Base-by-base conservation (phyloP, 352 stramenopile genomes). In the Globisporangium uncinulatum region DNA sequence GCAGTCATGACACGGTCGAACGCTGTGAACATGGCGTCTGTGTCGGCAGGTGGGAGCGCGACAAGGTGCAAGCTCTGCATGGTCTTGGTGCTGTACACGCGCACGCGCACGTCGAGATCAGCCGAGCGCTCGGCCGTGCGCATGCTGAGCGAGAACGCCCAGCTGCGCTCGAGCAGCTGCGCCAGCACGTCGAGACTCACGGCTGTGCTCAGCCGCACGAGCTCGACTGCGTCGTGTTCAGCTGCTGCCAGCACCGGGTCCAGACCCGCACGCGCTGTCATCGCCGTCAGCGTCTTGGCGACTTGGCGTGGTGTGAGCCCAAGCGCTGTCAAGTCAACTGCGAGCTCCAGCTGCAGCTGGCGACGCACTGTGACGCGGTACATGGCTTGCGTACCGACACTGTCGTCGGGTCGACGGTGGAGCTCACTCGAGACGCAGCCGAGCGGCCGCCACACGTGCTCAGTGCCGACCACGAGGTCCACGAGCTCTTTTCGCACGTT, bases 111-210 rank as follows among this genome's bases (percentile, higher is more conserved):
- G 19, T 76, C 71, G 20, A 83, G 46, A 34, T 68, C 76, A 36
- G 47, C 14, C 8, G 73, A 71, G 10, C 69, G 61, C 49, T 73
- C 46, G 3, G n/a, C 55, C 4, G 54, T 55, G 54, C 68, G 64
- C 29, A 89, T 31, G 10, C 69, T 69, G 14, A 89, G 29, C 1
- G 72, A 83, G 48, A 87, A 83, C 11, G 63, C 67, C 79, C 74
- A 86, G 41, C 67, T 70, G 21, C 62, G 52, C 9, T 55, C 51
- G 14, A 89, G 48, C 24, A 86, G 55, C 47, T 59, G 47, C 19
- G 72, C 63, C 8, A 71, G 57, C 39, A 71, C 60, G 15, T 70
- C 62, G 49, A 86, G 51, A 56, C 70, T 87, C 10, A 51, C 62
- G 0, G 71, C 59, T 10, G 71, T 68, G n/a, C 70, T 70, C 10